Conservation (phyloP, 2,329 filamentous ascomycete genomes). For the Aspergillus fischeri region DNA sequence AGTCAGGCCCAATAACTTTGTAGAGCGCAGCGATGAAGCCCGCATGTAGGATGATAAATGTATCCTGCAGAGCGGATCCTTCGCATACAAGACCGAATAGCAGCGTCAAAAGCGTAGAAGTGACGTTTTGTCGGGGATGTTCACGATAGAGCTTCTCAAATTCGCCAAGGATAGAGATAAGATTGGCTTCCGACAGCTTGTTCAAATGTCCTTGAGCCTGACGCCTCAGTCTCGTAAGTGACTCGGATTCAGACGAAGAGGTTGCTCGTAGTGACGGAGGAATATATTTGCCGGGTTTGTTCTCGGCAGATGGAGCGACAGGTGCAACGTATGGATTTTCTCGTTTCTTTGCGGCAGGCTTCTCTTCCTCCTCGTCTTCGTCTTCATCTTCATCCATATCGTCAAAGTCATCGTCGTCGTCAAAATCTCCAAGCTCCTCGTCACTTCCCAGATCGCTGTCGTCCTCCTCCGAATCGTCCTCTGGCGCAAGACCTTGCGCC, state of each 20-base stretch:
- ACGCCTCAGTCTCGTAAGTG: slow-evolving; percentile 64
- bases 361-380: slow-evolving; percentile 35
- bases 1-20: slow-evolving; percentile 80
- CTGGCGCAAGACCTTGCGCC: slow-evolving; percentile 34
- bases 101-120: slow-evolving; percentile 70
- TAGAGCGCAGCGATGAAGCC: slow-evolving; percentile 87
- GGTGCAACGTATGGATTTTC: slow-evolving; percentile 93
- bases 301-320: slow-evolving; percentile 39
- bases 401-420: slow-evolving; percentile 22
- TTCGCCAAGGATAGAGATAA: slow-evolving; percentile 77
- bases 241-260: slow-evolving; percentile 61
- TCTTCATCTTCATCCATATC: slow-evolving; percentile 25
- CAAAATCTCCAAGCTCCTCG: slow-evolving; percentile 29
- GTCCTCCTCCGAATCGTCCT: slow-evolving; percentile 25
- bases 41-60: slow-evolving; percentile 84
- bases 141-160: slow-evolving; percentile 79
- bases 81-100: slow-evolving; percentile 77
- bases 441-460: slow-evolving; percentile 21
- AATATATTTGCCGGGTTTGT: slow-evolving; percentile 67
- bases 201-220: slow-evolving; percentile 89
- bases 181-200: slow-evolving; percentile 84
- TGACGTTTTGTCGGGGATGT: slow-evolving; percentile 84
- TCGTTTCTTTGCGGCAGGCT: slow-evolving; percentile 45
- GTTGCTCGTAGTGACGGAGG: slow-evolving; percentile 75
- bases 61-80: slow-evolving; percentile 73